Evolutionary conservation across 495 filamentous ascomycete genomes (phyloP).

Genomic region (Penicillium pulvis): DNA sequence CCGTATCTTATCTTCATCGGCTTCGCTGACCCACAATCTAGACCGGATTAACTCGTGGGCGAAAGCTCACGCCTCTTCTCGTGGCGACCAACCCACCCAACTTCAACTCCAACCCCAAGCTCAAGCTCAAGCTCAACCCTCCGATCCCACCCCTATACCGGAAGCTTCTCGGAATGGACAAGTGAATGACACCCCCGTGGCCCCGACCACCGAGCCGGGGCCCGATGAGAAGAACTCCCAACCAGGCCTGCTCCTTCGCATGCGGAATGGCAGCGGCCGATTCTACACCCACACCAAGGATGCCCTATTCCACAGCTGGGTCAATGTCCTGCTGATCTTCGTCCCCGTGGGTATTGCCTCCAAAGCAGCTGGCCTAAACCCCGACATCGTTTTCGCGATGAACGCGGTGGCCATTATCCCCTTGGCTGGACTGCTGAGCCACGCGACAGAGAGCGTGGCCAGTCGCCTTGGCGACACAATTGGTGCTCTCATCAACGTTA

Average conservation of each 20-base stretch:
- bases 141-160: background rate
- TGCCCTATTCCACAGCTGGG: slow-evolving; percentile 60
- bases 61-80: slow-evolving; percentile 50
- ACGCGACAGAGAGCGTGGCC: slow-evolving; percentile 83
- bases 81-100: slow-evolving; percentile 9
- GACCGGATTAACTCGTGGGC: slow-evolving; percentile 53
- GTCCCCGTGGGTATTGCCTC: slow-evolving; percentile 77
- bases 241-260: slow-evolving; percentile 32
- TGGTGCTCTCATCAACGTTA: slow-evolving; percentile 81
- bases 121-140: background rate
- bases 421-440: slow-evolving; percentile 73
- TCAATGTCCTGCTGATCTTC: slow-evolving; percentile 79
- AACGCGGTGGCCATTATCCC: slow-evolving; percentile 85
- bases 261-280: slow-evolving; percentile 37
- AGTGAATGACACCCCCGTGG: slow-evolving; percentile 34
- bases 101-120: slow-evolving; percentile 13
- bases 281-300: slow-evolving; percentile 43
- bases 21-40: slow-evolving; percentile 25
- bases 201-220: slow-evolving; percentile 21
- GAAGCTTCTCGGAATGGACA: slow-evolving; percentile 33
- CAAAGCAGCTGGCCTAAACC: slow-evolving; percentile 50
- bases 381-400: slow-evolving; percentile 68
- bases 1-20: slow-evolving; percentile 4
- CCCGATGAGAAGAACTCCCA: slow-evolving; percentile 28
- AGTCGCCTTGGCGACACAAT: slow-evolving; percentile 76